Base-by-base conservation (phyloP, 1,284 basidiomycete species). In the Apiotrichum domesticum region DNA sequence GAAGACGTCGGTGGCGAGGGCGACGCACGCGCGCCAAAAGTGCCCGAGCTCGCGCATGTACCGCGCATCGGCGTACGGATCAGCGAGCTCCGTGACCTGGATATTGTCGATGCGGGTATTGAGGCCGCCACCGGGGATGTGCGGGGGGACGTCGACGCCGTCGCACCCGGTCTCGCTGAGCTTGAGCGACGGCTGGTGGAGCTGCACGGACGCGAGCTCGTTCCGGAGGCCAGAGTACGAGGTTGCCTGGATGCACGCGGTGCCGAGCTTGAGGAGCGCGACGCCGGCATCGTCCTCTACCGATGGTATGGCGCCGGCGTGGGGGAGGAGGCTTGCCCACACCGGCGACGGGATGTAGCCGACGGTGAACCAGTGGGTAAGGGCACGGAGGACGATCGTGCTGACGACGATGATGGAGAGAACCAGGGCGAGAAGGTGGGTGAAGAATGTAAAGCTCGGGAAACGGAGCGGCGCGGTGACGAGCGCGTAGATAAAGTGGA, bases 381-480 rank as follows among this genome's bases (percentile, higher is more conserved):
- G 48, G 1, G 63, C 70, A 49, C 69, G 73, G 48, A 75, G 65
- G 5, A 66, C 46, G n/a, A 70, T 52, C 3, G 74, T 72, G 51
- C 70, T 65, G 29, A 62, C n/a, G 41, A 76, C 70, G 59, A 77
- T 64, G 54, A 67, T 53, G 13, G 65, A 58, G 32, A 74, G 63
- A 51, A 72, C 59, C n/a, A 76, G 66, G 1, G 72, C 72, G 54
- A 75, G 65, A 33, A 72, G 58, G 58, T 76, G 73, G 0, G 72
- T 74, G 13, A 77, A 51, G 56, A 77, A 76, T 5, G 70, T 74
- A 56, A 75, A 76, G 55, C 67, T 72, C 2, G 75, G 75, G 56
- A 77, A 72, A 15, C 64, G 64, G 34, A 72, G 62, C 3, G 72
- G 73, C 6, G 67, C 63, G 13, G 64, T 67, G 4, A 54, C 41